phyloP scores from a whole-genome alignment of 768 basidiomycete species.

The Neoboletus magnificus region DNA sequence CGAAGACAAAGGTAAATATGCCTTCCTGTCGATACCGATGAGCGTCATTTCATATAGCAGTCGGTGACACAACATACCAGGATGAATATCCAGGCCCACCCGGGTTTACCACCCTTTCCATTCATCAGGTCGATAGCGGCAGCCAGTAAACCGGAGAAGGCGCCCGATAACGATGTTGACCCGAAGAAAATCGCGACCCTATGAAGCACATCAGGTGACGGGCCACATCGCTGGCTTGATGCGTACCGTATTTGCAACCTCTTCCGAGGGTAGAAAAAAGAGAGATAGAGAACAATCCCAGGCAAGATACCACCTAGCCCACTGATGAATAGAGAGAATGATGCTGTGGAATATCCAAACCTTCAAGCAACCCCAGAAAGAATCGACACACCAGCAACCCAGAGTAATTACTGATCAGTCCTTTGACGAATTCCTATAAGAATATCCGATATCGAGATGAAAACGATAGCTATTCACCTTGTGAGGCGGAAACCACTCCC shows the following conservation, averaged over 20 bases:
- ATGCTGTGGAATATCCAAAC: constrained; percentile 27
- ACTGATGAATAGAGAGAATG: constrained; percentile 1
- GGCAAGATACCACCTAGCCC: constrained; percentile 54
- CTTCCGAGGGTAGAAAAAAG: constrained; percentile 42
- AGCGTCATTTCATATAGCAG: neutral
- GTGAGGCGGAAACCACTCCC: constrained; percentile 59
- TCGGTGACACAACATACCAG: constrained; percentile 29
- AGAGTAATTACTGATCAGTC: constrained; percentile 45
- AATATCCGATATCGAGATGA: neutral
- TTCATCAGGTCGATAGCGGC: constrained; percentile 58
- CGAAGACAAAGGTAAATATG: constrained; percentile 58
- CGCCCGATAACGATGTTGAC: constrained; percentile 51
- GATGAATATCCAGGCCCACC: constrained; percentile 65
- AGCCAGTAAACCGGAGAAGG: constrained; percentile 64
- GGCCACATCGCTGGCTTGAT: neutral
- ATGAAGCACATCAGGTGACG: neutral
- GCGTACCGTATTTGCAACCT: constrained; percentile 24
- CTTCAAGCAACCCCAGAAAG: constrained; percentile 57
- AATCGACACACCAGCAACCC: constrained; percentile 52
- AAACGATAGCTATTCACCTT: constrained; percentile 39
- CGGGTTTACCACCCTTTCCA: constrained; percentile 46
- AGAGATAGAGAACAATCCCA: constrained; percentile 55
- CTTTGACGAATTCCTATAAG: constrained; percentile 22
- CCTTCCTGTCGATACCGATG: constrained; percentile 42
- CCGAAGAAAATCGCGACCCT: constrained; percentile 41